Conservation (phyloP, 1,284 basidiomycete genomes). For the Cutaneotrichosporon spelunceum region DNA sequence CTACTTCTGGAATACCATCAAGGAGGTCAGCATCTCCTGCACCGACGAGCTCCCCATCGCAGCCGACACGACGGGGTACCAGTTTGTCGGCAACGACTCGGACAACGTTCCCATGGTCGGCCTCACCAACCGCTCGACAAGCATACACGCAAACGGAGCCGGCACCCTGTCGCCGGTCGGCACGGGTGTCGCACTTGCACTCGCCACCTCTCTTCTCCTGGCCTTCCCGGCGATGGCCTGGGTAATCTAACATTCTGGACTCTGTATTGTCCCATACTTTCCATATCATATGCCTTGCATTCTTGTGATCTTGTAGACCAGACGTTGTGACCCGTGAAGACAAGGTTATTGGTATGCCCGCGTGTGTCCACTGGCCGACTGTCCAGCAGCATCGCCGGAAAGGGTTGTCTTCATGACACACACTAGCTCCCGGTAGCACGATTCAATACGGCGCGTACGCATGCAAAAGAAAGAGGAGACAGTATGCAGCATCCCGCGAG, state of each 20-base stretch:
- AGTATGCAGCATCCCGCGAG: no score
- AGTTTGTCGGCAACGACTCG: conserved; percentile 32
- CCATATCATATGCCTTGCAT: not conserved
- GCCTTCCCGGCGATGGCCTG: conserved; percentile 4
- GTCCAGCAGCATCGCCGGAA: no score
- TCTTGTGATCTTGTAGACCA: not conserved
- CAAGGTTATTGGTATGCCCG: no score
- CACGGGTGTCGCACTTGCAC: not conserved
- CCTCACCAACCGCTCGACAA: conserved; percentile 20
- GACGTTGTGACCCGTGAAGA: no score
- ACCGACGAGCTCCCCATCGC: conserved; percentile 20
- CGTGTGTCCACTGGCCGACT: no score
- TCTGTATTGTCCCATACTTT: not conserved
- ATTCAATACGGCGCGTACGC: no score
- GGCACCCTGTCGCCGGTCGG: conserved; percentile 1
- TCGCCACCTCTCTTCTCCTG: not conserved
- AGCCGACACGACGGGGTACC: conserved; percentile 30
- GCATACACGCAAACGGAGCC: not conserved
- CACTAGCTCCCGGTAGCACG: no score
- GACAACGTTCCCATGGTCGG: conserved; percentile 22
- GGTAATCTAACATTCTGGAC: not conserved
- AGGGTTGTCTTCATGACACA: no score
- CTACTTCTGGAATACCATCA: conserved; percentile 44
- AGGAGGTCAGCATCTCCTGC: conserved; percentile 38
- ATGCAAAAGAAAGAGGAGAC: no score